Evolutionary conservation across 768 basidiomycete genomes (phyloP), one percentile per base, ranked within the genome.

Genomic region (Brasilioporus rufonigricans): DNA sequence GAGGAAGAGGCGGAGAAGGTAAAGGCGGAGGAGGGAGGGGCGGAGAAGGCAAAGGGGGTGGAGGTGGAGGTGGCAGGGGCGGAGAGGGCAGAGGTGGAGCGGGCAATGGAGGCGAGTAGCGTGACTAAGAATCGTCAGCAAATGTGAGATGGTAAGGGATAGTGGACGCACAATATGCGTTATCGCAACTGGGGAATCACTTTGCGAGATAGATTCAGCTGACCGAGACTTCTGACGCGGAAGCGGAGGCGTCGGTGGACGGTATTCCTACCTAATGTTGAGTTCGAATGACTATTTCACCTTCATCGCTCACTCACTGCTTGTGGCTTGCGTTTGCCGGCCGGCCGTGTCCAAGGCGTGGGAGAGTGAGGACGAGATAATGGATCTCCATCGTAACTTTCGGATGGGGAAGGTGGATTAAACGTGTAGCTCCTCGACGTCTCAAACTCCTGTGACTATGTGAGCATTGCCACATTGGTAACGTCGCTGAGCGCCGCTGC

Each of bases 211-310:
- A 31, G 61, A 60, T 36, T 68, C 69, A 14, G 50, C 45, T n/a
- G 65, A 67, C 44, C 66, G 70, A 29, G 65, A 70, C 63, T 71
- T 73, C 60, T 72, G 73, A 43, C 71, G 68, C 32, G 74, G 76
- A 24, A 82, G 67, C 26, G 82, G 82, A 3, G 82, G 82, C 1
- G 82, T 84, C 5, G 82, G 82, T 41, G 82, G 81, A n/a, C 82
- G 77, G 64, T 81, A 84, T 32, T 73, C 67, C 82, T 82, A 51
- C 5, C 46, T 16, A 62, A 33, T 31, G 39, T 44, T 52, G 48
- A 57, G 52, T 48, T 19, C 29, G 26, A 13, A 44, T 44, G 16
- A 19, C 29, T n/a, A 46, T 49, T 46, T 43, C 33, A 48, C 44
- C 33, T 19, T 12, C 2, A 49, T 39, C 27, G 21, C 26, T 44